Conservation (phyloP, 2,329 filamentous ascomycete genomes). For the Golovinomyces cichoracearum region DNA sequence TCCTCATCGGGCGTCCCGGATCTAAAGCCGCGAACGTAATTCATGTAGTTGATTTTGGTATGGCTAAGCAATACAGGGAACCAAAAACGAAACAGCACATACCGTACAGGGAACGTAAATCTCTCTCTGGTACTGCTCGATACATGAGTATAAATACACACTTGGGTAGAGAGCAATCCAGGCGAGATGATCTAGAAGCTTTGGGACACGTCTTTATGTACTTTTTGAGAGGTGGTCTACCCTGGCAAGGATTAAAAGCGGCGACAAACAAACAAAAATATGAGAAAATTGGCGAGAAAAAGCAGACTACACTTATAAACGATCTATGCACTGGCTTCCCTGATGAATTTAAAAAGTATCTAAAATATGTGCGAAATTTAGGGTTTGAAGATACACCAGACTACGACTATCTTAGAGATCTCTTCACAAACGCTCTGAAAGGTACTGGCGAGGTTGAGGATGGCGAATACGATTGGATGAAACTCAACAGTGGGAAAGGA, state of each 20-base stretch:
- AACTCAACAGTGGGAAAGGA: constrained; percentile 70
- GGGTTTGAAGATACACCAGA: constrained; percentile 96
- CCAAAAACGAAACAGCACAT: constrained; percentile 99
- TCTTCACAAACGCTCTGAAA: constrained; percentile 90
- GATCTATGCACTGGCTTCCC: constrained; percentile 91
- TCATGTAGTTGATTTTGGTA: constrained; percentile 95
- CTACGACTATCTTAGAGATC: constrained; percentile 88
- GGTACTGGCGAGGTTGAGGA: constrained; percentile 86
- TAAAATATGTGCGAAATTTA: constrained; percentile 89
- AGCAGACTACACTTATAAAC: constrained; percentile 91
- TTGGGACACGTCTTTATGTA: constrained; percentile 53
- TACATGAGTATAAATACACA: constrained; percentile 99
- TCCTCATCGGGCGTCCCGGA: constrained; percentile 75
- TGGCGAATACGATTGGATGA: constrained; percentile 99
- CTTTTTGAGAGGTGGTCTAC: constrained; percentile 42
- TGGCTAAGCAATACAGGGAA: constrained; percentile 98
- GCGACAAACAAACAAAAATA: constrained; percentile 87
- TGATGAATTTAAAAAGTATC: constrained; percentile 91
- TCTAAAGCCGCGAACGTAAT: constrained; percentile 95
- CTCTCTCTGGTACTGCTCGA: constrained; percentile 78
- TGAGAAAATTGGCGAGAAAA: constrained; percentile 99
- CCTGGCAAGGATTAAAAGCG: constrained; percentile 49
- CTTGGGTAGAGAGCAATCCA: constrained; percentile 81
- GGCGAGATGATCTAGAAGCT: constrained; percentile 85
- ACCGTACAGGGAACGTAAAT: constrained; percentile 89